Percentiles rank a stretch among this genome's conserved stretches.
phyloP scores from a whole-genome alignment of 2,329 filamentous ascomycete genomes.

The Clonostachys byssicola region DNA sequence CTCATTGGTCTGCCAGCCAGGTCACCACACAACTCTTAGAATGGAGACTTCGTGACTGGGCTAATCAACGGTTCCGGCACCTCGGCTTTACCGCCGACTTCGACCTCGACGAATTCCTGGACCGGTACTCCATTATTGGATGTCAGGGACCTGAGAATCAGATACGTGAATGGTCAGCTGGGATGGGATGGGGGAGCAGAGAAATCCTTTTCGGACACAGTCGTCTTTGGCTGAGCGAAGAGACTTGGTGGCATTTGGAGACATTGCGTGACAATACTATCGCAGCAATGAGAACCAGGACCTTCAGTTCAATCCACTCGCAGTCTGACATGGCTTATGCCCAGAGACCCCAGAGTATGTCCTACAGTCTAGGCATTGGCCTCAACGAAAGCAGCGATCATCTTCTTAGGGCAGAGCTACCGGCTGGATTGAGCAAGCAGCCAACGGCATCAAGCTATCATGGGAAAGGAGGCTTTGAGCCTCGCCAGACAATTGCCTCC shows the following conservation, averaged over 20 bases:
- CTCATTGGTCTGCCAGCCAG: slow-evolving; percentile 87
- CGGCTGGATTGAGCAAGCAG: slow-evolving; percentile 37
- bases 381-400: slow-evolving; percentile 54
- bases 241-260: slow-evolving; percentile 96
- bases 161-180: slow-evolving; percentile 89
- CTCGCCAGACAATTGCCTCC: slow-evolving; percentile 52
- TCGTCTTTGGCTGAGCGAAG: slow-evolving; percentile 92
- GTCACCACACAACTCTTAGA: slow-evolving; percentile 89
- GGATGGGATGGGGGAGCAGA: slow-evolving; percentile 97
- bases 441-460: slow-evolving; percentile 70
- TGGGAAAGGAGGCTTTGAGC: slow-evolving; percentile 63
- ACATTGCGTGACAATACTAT: slow-evolving; percentile 71
- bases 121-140: slow-evolving; percentile 76
- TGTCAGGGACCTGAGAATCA: slow-evolving; percentile 89
- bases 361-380: no score
- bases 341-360: no score
- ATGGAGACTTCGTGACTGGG: slow-evolving; percentile 97
- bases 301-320: no score
- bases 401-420: slow-evolving; percentile 33
- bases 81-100: slow-evolving; percentile 97
- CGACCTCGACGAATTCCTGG: slow-evolving; percentile 88
- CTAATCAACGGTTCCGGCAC: slow-evolving; percentile 84
- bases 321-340: no score
- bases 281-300: no score
- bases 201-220: slow-evolving; percentile 89